Evolutionary conservation across 257 asterid species (phyloP), one percentile per base, ranked within the genome.

Genomic region (Petunia axillaris): DNA sequence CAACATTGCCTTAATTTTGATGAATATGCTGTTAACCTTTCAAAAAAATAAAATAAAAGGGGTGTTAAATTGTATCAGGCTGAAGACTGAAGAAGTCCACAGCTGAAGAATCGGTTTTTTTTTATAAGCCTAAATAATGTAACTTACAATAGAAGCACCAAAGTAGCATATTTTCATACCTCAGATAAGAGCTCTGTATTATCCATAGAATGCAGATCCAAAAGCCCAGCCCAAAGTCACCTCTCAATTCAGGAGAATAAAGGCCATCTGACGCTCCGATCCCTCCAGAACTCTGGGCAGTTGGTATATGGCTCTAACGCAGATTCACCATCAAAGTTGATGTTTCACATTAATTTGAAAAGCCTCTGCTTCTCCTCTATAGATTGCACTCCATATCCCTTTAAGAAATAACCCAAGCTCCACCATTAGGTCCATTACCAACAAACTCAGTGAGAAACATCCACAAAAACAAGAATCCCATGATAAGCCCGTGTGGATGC

Each of bases 141-240:
- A 41, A 15, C 48, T 66, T 66, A 66, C 8, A 67, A 41, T 41
- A 41, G 15, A 67, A 67, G 38, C 41, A 15, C 54, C 8, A 25
- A 67, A 62, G 43, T 46, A 38, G 16, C 82, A 36, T 82, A 71
- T 81, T 73, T 54, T 80, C 87, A 75, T 89, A 94, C 99, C 91
- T 94, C 99, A 57, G 99, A 90, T 89, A 96, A 89, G 86, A 96
- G 98, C 85, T 96, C 99, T 1, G 98, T 96, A 80, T 96, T 98
- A 86, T 96, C 99, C 98, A 96, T 92, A 76, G 99, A 88, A 87
- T 96, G 98, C 77, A 96, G 89, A 85, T 96, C 99, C 89, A 96
- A 83, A 83, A 94, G 98, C 57, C 98, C 98, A 75, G 95, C 98
- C 79, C 99, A 79, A 94, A 92, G 79, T 96, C 98, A 75, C 97